Conservation (phyloP, 306 rosid species). For the Casuarina glauca region DNA sequence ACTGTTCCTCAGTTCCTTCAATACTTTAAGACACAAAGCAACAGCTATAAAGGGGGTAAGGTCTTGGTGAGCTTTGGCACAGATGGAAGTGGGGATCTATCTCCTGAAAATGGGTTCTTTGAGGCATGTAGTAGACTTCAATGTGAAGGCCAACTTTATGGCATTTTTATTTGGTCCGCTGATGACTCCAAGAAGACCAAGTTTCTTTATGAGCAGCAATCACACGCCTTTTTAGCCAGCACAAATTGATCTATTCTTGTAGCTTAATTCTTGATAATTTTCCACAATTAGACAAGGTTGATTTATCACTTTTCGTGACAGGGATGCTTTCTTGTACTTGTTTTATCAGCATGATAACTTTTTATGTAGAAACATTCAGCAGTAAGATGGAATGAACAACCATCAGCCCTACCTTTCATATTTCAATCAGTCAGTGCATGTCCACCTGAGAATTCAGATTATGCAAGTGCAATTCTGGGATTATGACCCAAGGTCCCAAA, state of each 20-base stretch:
- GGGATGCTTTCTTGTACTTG: no score
- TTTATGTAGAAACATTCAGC: no score
- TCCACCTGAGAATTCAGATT: no score
- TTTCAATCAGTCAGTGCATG: no score
- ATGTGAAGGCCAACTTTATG: conserved; percentile 19
- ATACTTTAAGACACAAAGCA: conserved; percentile 18
- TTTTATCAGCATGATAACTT: no score
- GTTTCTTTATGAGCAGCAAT: conserved; percentile 30
- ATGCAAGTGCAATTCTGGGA: no score
- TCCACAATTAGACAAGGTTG: background rate
- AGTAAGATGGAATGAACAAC: no score
- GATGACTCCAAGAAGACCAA: conserved; percentile 21
- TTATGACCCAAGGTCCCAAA: background rate
- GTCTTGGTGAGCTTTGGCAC: conserved; percentile 30
- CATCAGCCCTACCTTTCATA: no score
- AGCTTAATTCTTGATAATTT: background rate
- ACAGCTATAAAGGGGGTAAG: conserved; percentile 27
- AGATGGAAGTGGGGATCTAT: conserved; percentile 26
- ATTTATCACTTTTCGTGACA: no score
- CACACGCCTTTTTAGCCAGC: conserved; percentile 20
- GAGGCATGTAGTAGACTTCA: conserved; percentile 23
- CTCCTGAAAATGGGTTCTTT: conserved; percentile 32
- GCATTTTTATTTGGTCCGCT: conserved; percentile 31
- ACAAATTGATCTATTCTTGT: background rate
- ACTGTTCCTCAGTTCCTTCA: conserved; percentile 11